Evolutionary conservation across 768 basidiomycete genomes (phyloP).

Genomic region (Suillus lakei): DNA sequence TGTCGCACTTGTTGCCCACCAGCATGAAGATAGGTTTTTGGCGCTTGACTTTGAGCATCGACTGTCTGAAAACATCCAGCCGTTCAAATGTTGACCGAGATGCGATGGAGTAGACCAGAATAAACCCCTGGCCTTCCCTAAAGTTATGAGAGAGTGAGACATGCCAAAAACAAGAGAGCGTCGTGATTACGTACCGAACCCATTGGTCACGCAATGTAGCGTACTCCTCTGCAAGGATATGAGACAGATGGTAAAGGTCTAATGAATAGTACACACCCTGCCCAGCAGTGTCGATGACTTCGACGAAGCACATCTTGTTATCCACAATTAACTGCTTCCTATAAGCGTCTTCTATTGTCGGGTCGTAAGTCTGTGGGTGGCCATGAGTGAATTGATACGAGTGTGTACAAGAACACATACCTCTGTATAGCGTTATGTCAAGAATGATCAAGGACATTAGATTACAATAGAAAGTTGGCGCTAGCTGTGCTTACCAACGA

Average conservation of each 20-base stretch:
- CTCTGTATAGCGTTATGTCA: conserved; percentile 45
- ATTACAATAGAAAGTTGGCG: conserved; percentile 15
- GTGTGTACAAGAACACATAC: conserved; percentile 40
- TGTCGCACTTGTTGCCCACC: conserved; percentile 96
- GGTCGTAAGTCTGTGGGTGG: conserved; percentile 83
- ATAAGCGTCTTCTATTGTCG: conserved; percentile 98
- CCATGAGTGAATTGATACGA: conserved; percentile 14
- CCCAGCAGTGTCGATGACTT: conserved; percentile 97
- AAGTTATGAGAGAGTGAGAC: conserved; percentile 14
- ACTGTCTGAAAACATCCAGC: conserved; percentile 87
- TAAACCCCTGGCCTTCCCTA: conserved; percentile 97
- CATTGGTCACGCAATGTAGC: conserved; percentile 96
- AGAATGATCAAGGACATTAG: conserved; percentile 19
- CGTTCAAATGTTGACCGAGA: conserved; percentile 92
- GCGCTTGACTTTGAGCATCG: conserved; percentile 88
- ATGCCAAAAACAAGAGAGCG: conserved; percentile 6
- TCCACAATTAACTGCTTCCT: conserved; percentile 94
- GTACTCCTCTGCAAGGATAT: conserved; percentile 79
- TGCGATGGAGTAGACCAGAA: conserved; percentile 95
- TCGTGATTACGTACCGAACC: conserved; percentile 75
- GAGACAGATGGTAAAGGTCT: conserved; percentile 19
- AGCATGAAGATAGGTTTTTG: conserved; percentile 88
- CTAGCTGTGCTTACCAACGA: conserved; percentile 73
- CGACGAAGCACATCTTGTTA: conserved; percentile 93
- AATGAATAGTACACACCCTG: conserved; percentile 67